Base-by-base conservation (phyloP, 2,329 filamentous ascomycete genomes). In the Hypocrella siamensis region DNA sequence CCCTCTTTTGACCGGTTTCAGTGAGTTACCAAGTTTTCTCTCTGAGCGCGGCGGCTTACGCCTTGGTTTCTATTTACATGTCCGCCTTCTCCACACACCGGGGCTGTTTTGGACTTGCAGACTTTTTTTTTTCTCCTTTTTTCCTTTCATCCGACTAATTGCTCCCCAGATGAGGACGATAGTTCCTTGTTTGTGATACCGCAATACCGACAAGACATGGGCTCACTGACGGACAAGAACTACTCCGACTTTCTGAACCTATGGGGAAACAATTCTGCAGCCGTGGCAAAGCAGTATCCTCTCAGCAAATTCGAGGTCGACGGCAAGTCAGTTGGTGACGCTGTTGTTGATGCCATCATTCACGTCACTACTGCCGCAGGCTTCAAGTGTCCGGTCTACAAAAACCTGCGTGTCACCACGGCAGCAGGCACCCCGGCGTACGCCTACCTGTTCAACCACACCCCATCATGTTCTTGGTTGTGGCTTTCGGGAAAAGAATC, bases 401-500 rank as follows among this genome's bases (percentile, higher is more conserved):
- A 35, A 31, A 28, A 25, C 2, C 34, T 42, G 19, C 37, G 36
- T 7, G 31, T 38, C 12, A 37, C 37, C 6, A 8, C 27, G 10
- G 27, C 27, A 12, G 35, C 25, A 12, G 31, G 27, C 12, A 38
- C 31, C 4, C 34, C 34, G 3, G 33, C 37, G n/a, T 44, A 31
- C 18, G 35, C 35, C 9, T 44, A 42, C 22, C 31, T 31, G 3
- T 40, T 42, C 30, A 34, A 40, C 26, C 31, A 31, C 8, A 35
- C 34, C 4, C 39, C 37, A 7, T 26, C 25, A 7, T 26, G 25
- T 4, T 35, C 27, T 7, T 40, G 40, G 26, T 34, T 39, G 4
- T 44, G 39, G 41, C n/a, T 42, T 12, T 27, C 28, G 28, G 7
- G 29, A 4, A 31, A 34, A 8, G 39, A 33, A 16, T 6, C 9